Percentiles rank a stretch among this genome's conserved stretches.
Conservation (phyloP, 139 green algal genomes). For the Klebsormidium nitens region DNA sequence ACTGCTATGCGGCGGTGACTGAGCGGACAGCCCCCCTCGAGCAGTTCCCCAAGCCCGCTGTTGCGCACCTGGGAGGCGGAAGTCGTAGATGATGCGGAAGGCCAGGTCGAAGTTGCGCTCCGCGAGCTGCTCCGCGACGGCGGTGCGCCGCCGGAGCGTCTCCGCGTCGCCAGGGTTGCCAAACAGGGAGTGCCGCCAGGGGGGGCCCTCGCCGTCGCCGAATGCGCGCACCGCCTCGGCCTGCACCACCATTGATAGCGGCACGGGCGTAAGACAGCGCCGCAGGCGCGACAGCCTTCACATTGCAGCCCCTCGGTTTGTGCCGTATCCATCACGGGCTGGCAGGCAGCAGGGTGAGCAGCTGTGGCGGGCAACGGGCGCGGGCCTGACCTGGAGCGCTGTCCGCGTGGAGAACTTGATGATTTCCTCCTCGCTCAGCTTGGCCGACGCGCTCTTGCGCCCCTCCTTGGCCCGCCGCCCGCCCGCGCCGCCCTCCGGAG, state of each 20-base stretch:
- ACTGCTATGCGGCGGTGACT: no score
- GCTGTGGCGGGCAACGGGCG: no score
- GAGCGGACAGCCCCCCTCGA: no score
- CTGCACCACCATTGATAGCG: no score
- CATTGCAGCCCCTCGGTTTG: no score
- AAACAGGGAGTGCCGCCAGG: slow-evolving; percentile 24
- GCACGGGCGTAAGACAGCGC: no score
- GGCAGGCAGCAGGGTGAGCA: no score
- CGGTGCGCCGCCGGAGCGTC: slow-evolving; percentile 27
- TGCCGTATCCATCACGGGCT: no score
- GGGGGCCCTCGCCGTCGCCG: neutral
- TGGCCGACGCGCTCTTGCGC: slow-evolving; percentile 22
- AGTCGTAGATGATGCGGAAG: slow-evolving; percentile 18
- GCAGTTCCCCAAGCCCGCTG: no score
- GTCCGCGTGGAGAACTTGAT: slow-evolving; percentile 3
- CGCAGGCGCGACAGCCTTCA: no score
- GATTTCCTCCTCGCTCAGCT: slow-evolving; percentile 24
- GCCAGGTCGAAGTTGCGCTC: slow-evolving; percentile 22
- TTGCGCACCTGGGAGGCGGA: slow-evolving; percentile 8
- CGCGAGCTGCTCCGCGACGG: slow-evolving; percentile 13
- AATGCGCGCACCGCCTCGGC: slow-evolving; percentile 15
- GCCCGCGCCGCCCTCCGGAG: neutral
- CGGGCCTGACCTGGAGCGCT: slow-evolving; percentile 19
- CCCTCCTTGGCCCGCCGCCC: neutral
- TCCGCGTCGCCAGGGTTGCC: slow-evolving; percentile 22